phyloP scores from a whole-genome alignment of 2,329 filamentous ascomycete species.

The Cyphellophora europaea region DNA sequence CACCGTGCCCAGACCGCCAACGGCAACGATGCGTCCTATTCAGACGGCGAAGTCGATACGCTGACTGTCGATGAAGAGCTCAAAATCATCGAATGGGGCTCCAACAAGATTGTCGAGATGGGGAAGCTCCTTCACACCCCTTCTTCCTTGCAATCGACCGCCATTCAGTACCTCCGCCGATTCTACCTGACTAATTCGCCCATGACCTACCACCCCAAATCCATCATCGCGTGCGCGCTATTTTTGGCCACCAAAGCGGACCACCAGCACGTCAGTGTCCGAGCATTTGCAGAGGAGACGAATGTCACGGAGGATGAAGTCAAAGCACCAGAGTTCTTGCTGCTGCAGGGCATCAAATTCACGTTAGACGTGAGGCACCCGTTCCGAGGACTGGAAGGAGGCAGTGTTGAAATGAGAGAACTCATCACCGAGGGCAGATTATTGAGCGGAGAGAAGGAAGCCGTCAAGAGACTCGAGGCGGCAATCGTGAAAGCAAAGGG shows the following conservation, averaged over 20 bases:
- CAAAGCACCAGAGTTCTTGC: conserved; percentile 80
- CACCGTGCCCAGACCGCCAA: conserved; percentile 34
- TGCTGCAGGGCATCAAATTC: conserved; percentile 87
- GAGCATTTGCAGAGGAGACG: conserved; percentile 59
- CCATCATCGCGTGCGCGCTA: conserved; percentile 79
- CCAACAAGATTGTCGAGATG: conserved; percentile 48
- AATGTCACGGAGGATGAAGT: conserved; percentile 71
- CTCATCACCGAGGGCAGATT: conserved; percentile 46
- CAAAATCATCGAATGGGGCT: conserved; percentile 72
- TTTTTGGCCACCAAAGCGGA: conserved; percentile 94
- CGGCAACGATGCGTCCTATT: conserved; percentile 14
- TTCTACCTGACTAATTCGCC: conserved; percentile 94
- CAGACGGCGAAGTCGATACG: conserved; percentile 35
- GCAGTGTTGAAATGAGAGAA: conserved; percentile 66
- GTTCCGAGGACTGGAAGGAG: conserved; percentile 77
- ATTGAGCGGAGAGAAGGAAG: conserved; percentile 16
- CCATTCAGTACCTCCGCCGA: conserved; percentile 79
- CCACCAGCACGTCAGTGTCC: conserved; percentile 62
- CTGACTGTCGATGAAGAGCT: conserved; percentile 76
- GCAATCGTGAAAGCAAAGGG: conserved; percentile 67
- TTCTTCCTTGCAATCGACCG: conserved; percentile 71
- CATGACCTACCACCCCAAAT: conserved; percentile 90
- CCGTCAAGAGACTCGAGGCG: conserved; percentile 39
- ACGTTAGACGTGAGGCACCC: conserved; percentile 90
- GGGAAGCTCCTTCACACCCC: conserved; percentile 22